Conservation (phyloP, 1,284 basidiomycete species). For the Sparassis latifolia region DNA sequence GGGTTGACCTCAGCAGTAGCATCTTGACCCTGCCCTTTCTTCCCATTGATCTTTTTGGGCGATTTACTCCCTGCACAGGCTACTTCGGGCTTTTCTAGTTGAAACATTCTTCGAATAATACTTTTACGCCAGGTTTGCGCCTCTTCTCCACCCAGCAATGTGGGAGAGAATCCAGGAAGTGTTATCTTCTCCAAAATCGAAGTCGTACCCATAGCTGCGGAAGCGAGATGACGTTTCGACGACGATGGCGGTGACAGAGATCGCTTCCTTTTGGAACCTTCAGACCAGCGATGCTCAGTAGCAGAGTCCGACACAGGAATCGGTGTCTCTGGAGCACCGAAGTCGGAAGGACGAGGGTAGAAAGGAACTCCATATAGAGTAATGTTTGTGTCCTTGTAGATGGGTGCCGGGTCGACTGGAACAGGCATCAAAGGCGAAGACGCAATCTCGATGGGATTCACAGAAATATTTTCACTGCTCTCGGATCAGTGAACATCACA, state of each 20-base stretch:
- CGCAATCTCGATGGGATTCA: slow-evolving; percentile 44
- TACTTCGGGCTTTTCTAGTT: slow-evolving; percentile 19
- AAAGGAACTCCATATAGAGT: slow-evolving; percentile 59
- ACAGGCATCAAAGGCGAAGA: slow-evolving; percentile 14
- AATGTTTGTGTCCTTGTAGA: slow-evolving; percentile 61
- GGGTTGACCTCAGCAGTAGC: background rate
- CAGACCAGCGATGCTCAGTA: background rate
- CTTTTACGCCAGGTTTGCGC: slow-evolving; percentile 48
- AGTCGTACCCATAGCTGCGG: background rate
- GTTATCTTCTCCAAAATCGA: background rate
- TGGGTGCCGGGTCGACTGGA: slow-evolving; percentile 26
- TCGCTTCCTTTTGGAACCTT: slow-evolving; percentile 23
- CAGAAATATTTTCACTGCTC: slow-evolving; percentile 40
- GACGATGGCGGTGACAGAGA: slow-evolving; percentile 16
- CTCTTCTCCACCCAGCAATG: slow-evolving; percentile 28
- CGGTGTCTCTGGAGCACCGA: background rate
- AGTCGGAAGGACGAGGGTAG: slow-evolving; percentile 14
- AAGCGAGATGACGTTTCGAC: slow-evolving; percentile 32
- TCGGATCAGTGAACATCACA: background rate
- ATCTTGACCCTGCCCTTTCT: background rate
- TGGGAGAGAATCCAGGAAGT: slow-evolving; percentile 30
- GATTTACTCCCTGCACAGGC: background rate
- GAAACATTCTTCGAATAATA: slow-evolving; percentile 54
- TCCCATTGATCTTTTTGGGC: slow-evolving; percentile 4
- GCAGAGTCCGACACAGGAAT: background rate